phyloP scores from a whole-genome alignment of 441 rosid species.

The Adansonia grandidieri region DNA sequence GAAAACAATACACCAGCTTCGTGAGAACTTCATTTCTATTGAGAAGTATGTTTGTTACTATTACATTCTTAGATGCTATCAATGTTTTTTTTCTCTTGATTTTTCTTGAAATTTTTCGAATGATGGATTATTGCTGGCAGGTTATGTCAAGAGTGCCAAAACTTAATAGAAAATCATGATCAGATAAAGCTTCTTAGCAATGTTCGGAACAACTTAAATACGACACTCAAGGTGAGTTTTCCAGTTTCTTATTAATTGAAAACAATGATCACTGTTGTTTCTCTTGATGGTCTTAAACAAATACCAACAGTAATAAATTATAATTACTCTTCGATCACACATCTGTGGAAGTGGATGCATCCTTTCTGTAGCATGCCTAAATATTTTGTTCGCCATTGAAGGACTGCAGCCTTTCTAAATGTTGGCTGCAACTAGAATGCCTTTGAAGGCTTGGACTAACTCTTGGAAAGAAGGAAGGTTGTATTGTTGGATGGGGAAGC shows the following conservation, averaged over 20 bases:
- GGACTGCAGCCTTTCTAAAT: background rate
- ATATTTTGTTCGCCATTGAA: background rate
- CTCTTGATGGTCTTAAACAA: conserved; percentile 6
- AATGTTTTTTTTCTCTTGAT: background rate
- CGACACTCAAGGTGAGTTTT: conserved; percentile 76
- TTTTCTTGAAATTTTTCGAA: background rate
- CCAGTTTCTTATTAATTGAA: background rate
- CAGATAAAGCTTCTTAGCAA: conserved; percentile 98
- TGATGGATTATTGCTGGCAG: conserved; percentile 46
- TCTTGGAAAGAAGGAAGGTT: conserved; percentile 16
- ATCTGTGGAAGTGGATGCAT: background rate
- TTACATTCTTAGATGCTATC: conserved; percentile 11
- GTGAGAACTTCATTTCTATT: conserved; percentile 80
- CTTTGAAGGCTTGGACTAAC: background rate
- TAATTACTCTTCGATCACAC: conserved; percentile 10
- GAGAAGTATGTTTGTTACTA: conserved; percentile 60
- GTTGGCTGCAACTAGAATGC: background rate
- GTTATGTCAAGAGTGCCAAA: conserved; percentile 96
- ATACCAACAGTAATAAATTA: background rate
- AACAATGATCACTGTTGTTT: background rate
- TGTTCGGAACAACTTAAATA: conserved; percentile 88
- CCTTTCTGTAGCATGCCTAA: conserved; percentile 3
- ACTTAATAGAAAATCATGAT: conserved; percentile 93
- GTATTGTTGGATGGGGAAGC: conserved; percentile 14
- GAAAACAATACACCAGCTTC: conserved; percentile 71